Percentiles rank a stretch among this genome's conserved stretches.
Conservation (phyloP, 768 basidiomycete genomes). For the Lentinula sp. region DNA sequence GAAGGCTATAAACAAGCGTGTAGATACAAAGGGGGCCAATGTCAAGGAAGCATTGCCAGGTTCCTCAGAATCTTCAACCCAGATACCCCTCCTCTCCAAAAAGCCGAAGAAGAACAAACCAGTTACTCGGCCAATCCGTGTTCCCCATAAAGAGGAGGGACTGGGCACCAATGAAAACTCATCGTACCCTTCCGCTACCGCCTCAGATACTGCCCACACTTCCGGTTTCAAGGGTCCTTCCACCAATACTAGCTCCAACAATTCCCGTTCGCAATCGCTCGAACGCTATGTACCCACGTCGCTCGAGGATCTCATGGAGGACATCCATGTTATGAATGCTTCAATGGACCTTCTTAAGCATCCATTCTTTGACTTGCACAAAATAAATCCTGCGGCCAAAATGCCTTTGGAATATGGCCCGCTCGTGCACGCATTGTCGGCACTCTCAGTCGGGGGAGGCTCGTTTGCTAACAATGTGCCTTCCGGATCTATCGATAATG, state of each 20-base stretch:
- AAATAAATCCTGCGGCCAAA: conserved; percentile 69
- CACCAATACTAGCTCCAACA: conserved; percentile 44
- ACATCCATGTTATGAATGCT: conserved; percentile 58
- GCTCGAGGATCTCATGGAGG: conserved; percentile 59
- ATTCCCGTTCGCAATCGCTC: conserved; percentile 57
- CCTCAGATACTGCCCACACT: conserved; percentile 37
- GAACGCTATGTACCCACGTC: conserved; percentile 46
- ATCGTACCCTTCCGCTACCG: conserved; percentile 35
- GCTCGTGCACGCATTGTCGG: conserved; percentile 79
- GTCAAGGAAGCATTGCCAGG: conserved; percentile 10
- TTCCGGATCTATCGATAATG: conserved; percentile 84
- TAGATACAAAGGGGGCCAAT: conserved; percentile 8
- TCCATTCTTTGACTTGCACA: conserved; percentile 68
- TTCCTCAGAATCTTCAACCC: conserved; percentile 33
- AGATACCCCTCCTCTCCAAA: conserved; percentile 74
- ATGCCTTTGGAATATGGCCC: conserved; percentile 84
- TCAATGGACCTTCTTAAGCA: conserved; percentile 62
- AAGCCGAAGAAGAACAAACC: conserved; percentile 83
- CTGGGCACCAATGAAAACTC: conserved; percentile 33
- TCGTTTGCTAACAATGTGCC: conserved; percentile 82
- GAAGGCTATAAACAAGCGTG: conserved; percentile 14
- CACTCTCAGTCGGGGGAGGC: conserved; percentile 79
- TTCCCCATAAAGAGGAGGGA: conserved; percentile 53
- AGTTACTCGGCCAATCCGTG: conserved; percentile 47
- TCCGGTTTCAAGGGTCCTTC: conserved; percentile 25